Evolutionary conservation across 2,329 filamentous ascomycete species (phyloP), one percentile per base, ranked within the genome.

Genomic region (Corniculantispora saksenae): DNA sequence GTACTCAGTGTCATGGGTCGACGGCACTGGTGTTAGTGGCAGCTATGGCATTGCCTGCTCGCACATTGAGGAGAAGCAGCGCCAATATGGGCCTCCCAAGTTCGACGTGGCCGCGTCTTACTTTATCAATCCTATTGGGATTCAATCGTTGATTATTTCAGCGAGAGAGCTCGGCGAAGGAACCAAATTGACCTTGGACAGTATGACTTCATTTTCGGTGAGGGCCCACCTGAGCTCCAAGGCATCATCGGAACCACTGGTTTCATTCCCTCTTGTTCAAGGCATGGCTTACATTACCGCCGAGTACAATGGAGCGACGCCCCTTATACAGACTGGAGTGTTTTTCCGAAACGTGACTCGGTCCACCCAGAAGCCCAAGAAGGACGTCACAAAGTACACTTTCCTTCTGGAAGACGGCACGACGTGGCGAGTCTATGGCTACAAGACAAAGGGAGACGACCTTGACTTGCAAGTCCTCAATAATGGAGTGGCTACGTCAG

Each of bases 251-350:
- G 75, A 81, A 1, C 85, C 90, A 0, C 81, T 84, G 1, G 84
- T 98, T 23, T 89, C 86, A 0, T 93, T 97, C 69, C 93, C 94
- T 0, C 74, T 97, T 9, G 88, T 97, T 0, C 94, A 98, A 73
- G 95, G 95, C 13, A 95, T 96, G 88, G 90, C 87, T 0, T 97
- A 93, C 71, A 82, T 97, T 21, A 97, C 94, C 5, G 94, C 84
- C 0, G 76, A 91, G 21, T 98, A 94, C 77, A 83, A 82, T 62
- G 87, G 88, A 35, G 83, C 87, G 0, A 89, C 87, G 9, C 94
- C 94, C 0, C 73, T 89, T 4, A 83, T 98, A 51, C 88, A 94
- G 70, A 90, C 89, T 25, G 88, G 87, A 1, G 85, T 95, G 1
- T 90, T 89, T 66, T 96, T 94, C 80, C 83, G 84, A 65, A 87